These are phyloP conservation scores for Zelonia costaricensis DNA, from an alignment of 208 protist genomes.

Conservation along the genomic window DNA sequence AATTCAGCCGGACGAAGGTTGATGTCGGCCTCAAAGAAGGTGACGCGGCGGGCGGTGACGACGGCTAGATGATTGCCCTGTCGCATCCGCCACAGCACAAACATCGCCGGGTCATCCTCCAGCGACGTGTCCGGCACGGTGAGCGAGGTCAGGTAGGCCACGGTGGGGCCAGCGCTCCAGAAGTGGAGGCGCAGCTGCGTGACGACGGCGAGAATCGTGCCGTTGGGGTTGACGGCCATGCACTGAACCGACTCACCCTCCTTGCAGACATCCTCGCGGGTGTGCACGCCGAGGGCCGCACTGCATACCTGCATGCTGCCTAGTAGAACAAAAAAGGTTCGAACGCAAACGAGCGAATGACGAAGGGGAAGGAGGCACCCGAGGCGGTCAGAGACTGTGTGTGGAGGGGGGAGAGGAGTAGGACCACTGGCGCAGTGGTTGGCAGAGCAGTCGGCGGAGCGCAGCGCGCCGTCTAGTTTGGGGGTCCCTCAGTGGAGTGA, in stretches of 20 bases:
- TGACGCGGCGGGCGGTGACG: slow-evolving; percentile 44
- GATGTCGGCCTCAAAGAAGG: slow-evolving; percentile 54
- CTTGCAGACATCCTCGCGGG: slow-evolving; percentile 14
- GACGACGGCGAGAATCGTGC: slow-evolving; percentile 47
- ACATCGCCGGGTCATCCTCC: slow-evolving; percentile 49
- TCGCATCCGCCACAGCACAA: slow-evolving; percentile 64
- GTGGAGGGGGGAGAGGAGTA: too few species aligned
- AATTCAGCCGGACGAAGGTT: slow-evolving; percentile 12
- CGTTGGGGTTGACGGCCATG: slow-evolving; percentile 36
- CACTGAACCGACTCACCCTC: slow-evolving; percentile 42
- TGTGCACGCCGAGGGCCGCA: slow-evolving; percentile 24
- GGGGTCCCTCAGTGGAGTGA: too few species aligned
- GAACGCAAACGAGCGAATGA: too few species aligned
- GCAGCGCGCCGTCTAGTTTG: too few species aligned
- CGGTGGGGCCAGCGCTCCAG: slow-evolving; percentile 37
- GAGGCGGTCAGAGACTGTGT: too few species aligned
- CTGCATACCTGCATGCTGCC: slow-evolving; percentile 32
- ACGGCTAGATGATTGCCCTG: slow-evolving; percentile 51
- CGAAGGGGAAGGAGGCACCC: too few species aligned
- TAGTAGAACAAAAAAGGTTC: too few species aligned
- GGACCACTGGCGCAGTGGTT: too few species aligned
- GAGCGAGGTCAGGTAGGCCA: slow-evolving; percentile 46
- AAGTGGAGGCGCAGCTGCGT: slow-evolving; percentile 64
- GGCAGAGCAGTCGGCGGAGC: too few species aligned
- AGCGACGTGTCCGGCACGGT: slow-evolving; percentile 34